phyloP scores from a whole-genome alignment of 169 alveolate genomes.

The Cystoisospora suis region DNA sequence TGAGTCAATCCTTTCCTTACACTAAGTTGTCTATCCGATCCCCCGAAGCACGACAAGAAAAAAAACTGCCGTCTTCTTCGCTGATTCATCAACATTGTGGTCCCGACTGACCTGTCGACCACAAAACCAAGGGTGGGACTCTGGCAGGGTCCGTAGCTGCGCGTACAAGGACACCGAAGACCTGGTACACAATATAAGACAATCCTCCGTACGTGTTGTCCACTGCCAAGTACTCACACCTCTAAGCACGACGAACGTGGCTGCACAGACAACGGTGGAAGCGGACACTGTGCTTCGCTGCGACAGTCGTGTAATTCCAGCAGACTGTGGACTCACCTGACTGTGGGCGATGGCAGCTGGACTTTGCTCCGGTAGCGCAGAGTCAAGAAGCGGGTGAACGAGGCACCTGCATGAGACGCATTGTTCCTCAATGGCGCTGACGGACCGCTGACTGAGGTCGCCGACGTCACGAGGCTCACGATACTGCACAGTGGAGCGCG shows the following conservation, averaged over 20 bases:
- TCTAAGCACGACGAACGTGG: no score
- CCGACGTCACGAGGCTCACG: not conserved
- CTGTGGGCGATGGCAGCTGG: constrained; percentile 45
- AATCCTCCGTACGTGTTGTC: not conserved
- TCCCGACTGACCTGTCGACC: constrained; percentile 86
- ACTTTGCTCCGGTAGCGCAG: constrained; percentile 74
- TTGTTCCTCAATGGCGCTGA: not conserved
- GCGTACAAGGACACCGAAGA: not conserved
- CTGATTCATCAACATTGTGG: no score
- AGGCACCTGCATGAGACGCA: constrained; percentile 76
- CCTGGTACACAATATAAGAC: no score
- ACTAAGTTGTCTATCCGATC: no score
- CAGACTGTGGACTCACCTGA: constrained; percentile 22
- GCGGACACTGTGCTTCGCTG: no score
- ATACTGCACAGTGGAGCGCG: not conserved
- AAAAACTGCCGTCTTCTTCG: no score
- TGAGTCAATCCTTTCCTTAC: no score
- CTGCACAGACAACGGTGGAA: no score
- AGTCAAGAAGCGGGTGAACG: constrained; percentile 93
- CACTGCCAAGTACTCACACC: no score
- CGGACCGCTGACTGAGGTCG: not conserved
- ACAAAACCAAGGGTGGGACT: constrained; percentile 99
- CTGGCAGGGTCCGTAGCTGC: constrained; percentile 99
- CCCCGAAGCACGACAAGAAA: no score
- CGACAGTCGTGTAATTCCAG: no score